These are phyloP conservation scores for Aurinia saxatilis DNA, from an alignment of 345 rosid genomes.

Conservation along the genomic window DNA sequence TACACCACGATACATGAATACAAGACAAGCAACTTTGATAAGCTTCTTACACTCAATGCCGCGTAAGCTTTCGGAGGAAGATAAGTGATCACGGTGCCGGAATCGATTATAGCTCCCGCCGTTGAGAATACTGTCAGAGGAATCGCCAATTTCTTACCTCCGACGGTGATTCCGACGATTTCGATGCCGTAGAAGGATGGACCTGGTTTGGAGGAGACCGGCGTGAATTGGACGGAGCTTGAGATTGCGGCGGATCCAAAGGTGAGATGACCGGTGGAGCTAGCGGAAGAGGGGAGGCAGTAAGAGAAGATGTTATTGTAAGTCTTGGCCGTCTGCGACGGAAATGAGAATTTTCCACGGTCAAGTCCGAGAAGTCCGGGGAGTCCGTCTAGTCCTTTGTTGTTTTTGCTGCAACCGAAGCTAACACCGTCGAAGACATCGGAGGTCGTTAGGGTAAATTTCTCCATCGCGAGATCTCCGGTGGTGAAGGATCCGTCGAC, in stretches of 20 bases:
- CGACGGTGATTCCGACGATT: too few relatives aligned
- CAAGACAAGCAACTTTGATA: too few relatives aligned
- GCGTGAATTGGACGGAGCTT: slow-evolving; percentile 41
- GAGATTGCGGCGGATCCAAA: slow-evolving; percentile 42
- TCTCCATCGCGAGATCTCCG: slow-evolving; percentile 53
- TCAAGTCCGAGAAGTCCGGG: slow-evolving; percentile 76
- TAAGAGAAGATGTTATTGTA: slow-evolving; percentile 71
- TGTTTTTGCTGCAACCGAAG: slow-evolving; percentile 74
- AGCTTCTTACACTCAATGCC: too few relatives aligned
- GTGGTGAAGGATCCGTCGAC: slow-evolving; percentile 48
- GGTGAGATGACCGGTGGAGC: too few relatives aligned
- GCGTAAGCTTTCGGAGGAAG: too few relatives aligned
- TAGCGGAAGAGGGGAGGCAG: slow-evolving; percentile 66
- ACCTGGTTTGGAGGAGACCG: slow-evolving; percentile 26
- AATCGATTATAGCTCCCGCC: too few relatives aligned
- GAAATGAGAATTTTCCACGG: slow-evolving; percentile 38
- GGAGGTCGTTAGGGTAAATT: slow-evolving; percentile 36
- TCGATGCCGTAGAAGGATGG: slow-evolving; percentile 46
- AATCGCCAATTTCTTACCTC: too few relatives aligned
- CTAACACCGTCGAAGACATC: slow-evolving; percentile 36
- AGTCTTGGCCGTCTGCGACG: too few relatives aligned
- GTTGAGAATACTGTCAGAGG: too few relatives aligned
- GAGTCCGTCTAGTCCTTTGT: slow-evolving; percentile 38
- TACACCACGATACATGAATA: too few relatives aligned
- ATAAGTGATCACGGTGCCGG: too few relatives aligned